phyloP scores from a whole-genome alignment of 345 rosid species.

The Populus davidiana region DNA sequence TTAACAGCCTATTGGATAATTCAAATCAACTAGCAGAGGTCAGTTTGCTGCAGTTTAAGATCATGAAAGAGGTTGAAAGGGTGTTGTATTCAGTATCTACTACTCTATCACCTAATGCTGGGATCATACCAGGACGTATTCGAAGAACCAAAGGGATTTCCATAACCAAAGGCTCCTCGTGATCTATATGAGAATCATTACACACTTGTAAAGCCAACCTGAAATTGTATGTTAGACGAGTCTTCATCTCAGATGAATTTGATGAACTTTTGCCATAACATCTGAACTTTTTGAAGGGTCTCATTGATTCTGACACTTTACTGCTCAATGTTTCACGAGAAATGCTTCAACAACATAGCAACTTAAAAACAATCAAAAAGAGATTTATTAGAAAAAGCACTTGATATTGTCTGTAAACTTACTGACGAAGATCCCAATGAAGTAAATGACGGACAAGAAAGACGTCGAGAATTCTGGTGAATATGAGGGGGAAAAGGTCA shows the following conservation, averaged over 20 bases:
- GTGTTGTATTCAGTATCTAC: too few relatives aligned
- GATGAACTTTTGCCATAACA: slow-evolving; percentile 94
- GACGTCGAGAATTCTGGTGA: slow-evolving; percentile 65
- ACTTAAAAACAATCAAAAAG: slow-evolving; percentile 95
- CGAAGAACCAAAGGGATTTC: too few relatives aligned
- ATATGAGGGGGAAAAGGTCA: slow-evolving; percentile 77
- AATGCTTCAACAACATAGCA: slow-evolving; percentile 96
- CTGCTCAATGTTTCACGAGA: slow-evolving; percentile 94
- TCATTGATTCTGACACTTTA: slow-evolving; percentile 93
- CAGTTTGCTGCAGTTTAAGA: too few relatives aligned
- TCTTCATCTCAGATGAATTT: slow-evolving; percentile 97
- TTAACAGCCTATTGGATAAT: too few relatives aligned
- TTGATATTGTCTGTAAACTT: slow-evolving; percentile 84
- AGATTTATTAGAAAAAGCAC: slow-evolving; percentile 86
- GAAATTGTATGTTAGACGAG: slow-evolving; percentile 87
- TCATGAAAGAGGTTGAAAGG: too few relatives aligned
- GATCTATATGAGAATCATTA: slow-evolving; percentile 92
- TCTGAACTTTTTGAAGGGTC: slow-evolving; percentile 95
- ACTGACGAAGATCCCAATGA: slow-evolving; percentile 94
- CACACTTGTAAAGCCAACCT: slow-evolving; percentile 76
- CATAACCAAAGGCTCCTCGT: slow-evolving; percentile 73
- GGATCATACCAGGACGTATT: too few relatives aligned
- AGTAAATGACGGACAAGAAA: slow-evolving; percentile 63
- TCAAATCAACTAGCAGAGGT: too few relatives aligned
- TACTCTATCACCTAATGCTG: too few relatives aligned